Percentiles rank a stretch among this genome's conserved stretches.
phyloP scores from a whole-genome alignment of 2,329 filamentous ascomycete species.

The Metarhizium album region DNA sequence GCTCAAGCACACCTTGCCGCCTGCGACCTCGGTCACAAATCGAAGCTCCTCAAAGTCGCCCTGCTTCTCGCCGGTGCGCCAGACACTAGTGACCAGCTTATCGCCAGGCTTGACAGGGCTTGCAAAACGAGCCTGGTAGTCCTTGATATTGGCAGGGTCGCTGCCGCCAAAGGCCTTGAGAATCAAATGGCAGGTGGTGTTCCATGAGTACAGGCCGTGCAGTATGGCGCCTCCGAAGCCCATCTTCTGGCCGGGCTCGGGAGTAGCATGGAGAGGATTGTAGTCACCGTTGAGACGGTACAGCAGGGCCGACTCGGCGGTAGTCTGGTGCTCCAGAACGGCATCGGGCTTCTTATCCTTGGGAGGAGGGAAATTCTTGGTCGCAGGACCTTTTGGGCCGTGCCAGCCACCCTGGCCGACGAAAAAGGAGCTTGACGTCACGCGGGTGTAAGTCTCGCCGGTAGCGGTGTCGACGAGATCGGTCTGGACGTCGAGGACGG shows the following conservation, averaged over 20 bases:
- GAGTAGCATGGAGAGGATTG: slow-evolving; percentile 83
- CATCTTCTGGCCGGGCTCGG: slow-evolving; percentile 78
- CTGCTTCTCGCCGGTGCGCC: slow-evolving; percentile 59
- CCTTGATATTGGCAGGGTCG: slow-evolving; percentile 70
- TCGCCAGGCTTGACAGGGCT: slow-evolving; percentile 76
- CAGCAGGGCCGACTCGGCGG: slow-evolving; percentile 58
- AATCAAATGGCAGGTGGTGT: slow-evolving; percentile 63
- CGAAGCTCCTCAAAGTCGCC: slow-evolving; percentile 69
- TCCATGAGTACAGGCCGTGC: slow-evolving; percentile 84
- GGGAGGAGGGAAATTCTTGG: slow-evolving; percentile 67
- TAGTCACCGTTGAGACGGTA: slow-evolving; percentile 90
- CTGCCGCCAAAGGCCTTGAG: slow-evolving; percentile 63
- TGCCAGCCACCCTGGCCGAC: slow-evolving; percentile 76
- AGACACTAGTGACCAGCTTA: slow-evolving; percentile 70
- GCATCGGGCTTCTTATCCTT: slow-evolving; percentile 63
- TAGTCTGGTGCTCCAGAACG: slow-evolving; percentile 60
- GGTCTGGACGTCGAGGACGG: slow-evolving; percentile 70
- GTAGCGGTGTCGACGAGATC: slow-evolving; percentile 59
- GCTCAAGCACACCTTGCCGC: slow-evolving; percentile 75
- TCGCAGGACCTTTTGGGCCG: slow-evolving; percentile 79
- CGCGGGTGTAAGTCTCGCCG: slow-evolving; percentile 61
- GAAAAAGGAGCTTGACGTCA: slow-evolving; percentile 64
- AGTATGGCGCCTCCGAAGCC: slow-evolving; percentile 84
- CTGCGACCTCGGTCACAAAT: slow-evolving; percentile 67
- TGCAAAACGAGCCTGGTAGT: slow-evolving; percentile 83